Evolutionary conservation across 306 rosid genomes (phyloP).

Genomic region (Cucurbita moschata): DNA sequence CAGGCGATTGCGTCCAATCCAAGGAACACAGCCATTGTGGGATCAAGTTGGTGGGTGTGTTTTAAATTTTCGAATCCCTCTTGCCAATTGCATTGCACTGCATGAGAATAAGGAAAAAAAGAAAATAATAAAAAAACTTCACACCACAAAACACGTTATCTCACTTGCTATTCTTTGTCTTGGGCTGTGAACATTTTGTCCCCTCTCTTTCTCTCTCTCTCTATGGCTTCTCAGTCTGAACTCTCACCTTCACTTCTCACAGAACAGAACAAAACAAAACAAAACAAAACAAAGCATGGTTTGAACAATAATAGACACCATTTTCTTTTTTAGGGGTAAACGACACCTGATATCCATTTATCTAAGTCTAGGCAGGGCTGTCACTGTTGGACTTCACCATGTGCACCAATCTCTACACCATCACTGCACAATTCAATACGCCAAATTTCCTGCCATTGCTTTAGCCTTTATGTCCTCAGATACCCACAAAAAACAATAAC

Average conservation of each 20-base stretch:
- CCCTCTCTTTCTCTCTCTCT: neutral
- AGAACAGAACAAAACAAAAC: neutral
- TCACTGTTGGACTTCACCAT: neutral
- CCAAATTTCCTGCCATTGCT: neutral
- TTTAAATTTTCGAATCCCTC: neutral
- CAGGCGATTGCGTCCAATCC: neutral
- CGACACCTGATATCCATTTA: neutral
- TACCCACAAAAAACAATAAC: neutral
- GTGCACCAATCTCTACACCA: neutral
- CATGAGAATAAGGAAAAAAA: neutral
- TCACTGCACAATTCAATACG: neutral
- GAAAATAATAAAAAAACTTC: neutral
- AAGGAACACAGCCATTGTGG: neutral
- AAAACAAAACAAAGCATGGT: neutral
- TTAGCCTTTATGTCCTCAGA: neutral
- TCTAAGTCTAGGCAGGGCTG: neutral
- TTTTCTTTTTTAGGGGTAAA: neutral
- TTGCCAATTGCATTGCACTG: neutral
- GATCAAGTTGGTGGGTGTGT: neutral
- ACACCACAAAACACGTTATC: conserved; percentile 4
- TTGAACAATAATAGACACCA: neutral
- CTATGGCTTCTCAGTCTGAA: neutral
- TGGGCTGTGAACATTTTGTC: neutral
- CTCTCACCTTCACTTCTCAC: neutral
- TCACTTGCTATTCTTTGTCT: neutral